Base-by-base conservation (phyloP, 768 basidiomycete genomes). In the Postia placenta region DNA sequence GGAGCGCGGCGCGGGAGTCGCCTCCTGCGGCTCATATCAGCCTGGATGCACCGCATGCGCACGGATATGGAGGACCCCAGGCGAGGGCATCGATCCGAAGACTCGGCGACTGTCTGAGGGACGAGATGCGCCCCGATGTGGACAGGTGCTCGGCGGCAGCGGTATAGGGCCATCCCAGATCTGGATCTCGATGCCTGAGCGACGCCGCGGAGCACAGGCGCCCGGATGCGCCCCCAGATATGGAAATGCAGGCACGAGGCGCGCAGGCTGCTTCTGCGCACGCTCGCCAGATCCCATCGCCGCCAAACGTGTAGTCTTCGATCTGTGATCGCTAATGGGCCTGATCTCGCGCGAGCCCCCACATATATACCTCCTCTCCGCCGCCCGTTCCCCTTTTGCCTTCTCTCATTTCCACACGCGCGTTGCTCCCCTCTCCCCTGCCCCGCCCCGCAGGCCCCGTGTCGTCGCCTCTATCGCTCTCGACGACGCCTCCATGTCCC, bases 341-440 rank as follows among this genome's bases (percentile, higher is more conserved):
- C 61, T 62, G 61, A 62, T 62, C 61, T 59, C 55, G 58, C 57
- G 54, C 60, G 51, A 58, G 48, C 48, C 47, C 51, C 37, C 54
- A 37, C 51, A 47, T 56, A 56, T 56, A 56, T 56, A 56, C 51
- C 48, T 47, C 51, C 46, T 49, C 51, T 49, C 50, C 35, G 46
- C 47, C 42, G 37, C 49, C 39, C 43, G 40, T 41, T 45, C 44
- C 49, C 48, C 52, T 48, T 52, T 50, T 56, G 49, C 48, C 54
- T 35, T 45, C 48, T 42, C 42, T 49, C 30, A 33, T 15, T 15
- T 33, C 30, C 15, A 33, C 30, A 33, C 30, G 30, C 15, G 30
- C 30, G 15, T 33, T n/a, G n/a, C 30, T 33, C 67, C 68, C 65
- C 72, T 77, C 73, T 70, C 73, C 73, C 64, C 67, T 72, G 71